Conservation (phyloP, 495 filamentous ascomycete species). For the Gamarada debralockiae region DNA sequence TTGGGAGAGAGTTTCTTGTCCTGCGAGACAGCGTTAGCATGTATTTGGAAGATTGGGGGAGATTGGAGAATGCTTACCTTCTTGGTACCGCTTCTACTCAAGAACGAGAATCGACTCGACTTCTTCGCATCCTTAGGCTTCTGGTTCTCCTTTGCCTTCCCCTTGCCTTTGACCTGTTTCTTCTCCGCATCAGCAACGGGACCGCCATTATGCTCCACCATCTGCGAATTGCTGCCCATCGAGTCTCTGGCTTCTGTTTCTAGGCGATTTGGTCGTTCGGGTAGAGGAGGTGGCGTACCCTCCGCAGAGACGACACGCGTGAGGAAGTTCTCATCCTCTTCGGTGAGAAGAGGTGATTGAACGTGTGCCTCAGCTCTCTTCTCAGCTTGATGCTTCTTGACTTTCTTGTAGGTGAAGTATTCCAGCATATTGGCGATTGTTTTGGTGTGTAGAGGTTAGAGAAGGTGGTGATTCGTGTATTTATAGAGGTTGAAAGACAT, state of each 20-base stretch:
- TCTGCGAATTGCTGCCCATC: slow-evolving; percentile 13
- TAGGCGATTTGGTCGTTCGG: slow-evolving; percentile 15
- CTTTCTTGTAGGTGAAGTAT: slow-evolving; percentile 46
- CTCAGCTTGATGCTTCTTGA: slow-evolving; percentile 43
- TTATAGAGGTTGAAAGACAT: background rate
- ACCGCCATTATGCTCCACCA: slow-evolving; percentile 15
- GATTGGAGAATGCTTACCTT: slow-evolving; percentile 11
- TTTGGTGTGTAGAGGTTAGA: background rate
- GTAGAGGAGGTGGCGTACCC: slow-evolving; percentile 24
- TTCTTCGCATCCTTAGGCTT: slow-evolving; percentile 15
- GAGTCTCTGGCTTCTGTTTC: slow-evolving; percentile 18
- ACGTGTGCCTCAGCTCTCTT: slow-evolving; percentile 28
- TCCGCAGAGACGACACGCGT: slow-evolving; percentile 23
- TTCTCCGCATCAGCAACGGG: background rate
- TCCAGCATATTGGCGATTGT: slow-evolving; percentile 29
- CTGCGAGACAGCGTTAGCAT: background rate
- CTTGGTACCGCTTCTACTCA: slow-evolving; percentile 15
- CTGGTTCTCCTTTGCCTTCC: slow-evolving; percentile 14
- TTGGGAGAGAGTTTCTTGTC: slow-evolving; percentile 8
- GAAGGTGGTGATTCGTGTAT: background rate
- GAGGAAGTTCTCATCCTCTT: slow-evolving; percentile 27
- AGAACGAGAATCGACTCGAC: slow-evolving; percentile 19
- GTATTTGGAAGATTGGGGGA: background rate
- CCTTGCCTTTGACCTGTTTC: slow-evolving; percentile 9
- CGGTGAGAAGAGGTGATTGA: slow-evolving; percentile 20